Base-by-base conservation (phyloP, 768 basidiomycete species). In the Paxillus ammoniavirescens region DNA sequence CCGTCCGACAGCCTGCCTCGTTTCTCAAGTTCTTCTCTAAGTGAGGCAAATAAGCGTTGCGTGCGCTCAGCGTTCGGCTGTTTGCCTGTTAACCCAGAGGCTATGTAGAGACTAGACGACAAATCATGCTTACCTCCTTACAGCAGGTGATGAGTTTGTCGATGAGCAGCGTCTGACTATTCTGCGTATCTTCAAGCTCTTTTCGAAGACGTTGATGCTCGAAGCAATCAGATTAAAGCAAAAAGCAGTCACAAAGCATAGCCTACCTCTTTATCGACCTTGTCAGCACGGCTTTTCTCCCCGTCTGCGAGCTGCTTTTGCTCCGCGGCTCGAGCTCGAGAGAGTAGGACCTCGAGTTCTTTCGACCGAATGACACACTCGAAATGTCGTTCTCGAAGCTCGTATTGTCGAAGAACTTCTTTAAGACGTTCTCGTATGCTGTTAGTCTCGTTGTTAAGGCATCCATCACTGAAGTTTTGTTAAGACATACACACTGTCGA, bases 301-400 rank as follows among this genome's bases (percentile, higher is more conserved):
- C 82, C 81, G 45, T 92, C 88, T 13, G 86, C 86, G 43, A 93
- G 75, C 61, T 91, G 87, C 68, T 87, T 89, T 68, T 92, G 89
- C 63, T 93, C 92, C 9, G 91, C 90, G 23, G 89, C 87, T 68
- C 91, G 85, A 41, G 92, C 92, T 31, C 91, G 83, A 45, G 92
- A 91, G 14, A 94, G 77, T 17, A 94, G 72, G 14, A 94, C 89
- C 66, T 94, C 92, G 21, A 94, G 80, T 70, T 94, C 92, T 71
- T 94, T 94, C 41, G 92, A 93, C 40, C 92, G 88, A 52, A 94
- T 86, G 28, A 94, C 87, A 58, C 90, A 92, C 73, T 93, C 92
- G 61, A 93, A 94, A 75, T 94, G 92, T 66, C 84, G 86, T 74
- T 94, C 92, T 55, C 92, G 87, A 52, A 93, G 82, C 64, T 94